These are phyloP conservation scores for Malbranchea cinnamomea DNA, from an alignment of 2,329 filamentous ascomycete species.

Conservation along the genomic window DNA sequence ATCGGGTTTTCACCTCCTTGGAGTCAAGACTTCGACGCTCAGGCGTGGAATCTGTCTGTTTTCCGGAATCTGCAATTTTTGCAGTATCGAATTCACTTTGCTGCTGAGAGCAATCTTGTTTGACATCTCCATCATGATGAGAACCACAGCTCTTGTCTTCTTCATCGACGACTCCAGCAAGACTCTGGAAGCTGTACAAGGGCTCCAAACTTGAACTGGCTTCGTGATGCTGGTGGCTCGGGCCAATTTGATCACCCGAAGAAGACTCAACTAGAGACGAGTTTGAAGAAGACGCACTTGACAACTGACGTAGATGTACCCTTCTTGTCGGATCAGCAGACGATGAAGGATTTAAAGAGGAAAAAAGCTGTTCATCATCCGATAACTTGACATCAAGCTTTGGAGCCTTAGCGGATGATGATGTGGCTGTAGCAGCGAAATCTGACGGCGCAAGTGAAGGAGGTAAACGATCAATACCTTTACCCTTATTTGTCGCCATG, in stretches of 20 bases:
- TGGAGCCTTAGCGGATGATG: slow-evolving; percentile 5
- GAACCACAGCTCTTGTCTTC: slow-evolving; percentile 30
- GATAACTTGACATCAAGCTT: slow-evolving; percentile 21
- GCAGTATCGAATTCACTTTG: too few species aligned
- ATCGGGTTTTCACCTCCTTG: slow-evolving; percentile 7
- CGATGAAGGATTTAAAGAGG: slow-evolving; percentile 29
- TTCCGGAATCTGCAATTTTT: too few species aligned
- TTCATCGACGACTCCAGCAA: slow-evolving; percentile 69
- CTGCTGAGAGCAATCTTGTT: too few species aligned
- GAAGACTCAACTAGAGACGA: slow-evolving; percentile 59
- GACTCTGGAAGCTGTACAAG: slow-evolving; percentile 81
- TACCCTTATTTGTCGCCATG: slow-evolving; percentile 44
- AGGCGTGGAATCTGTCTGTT: too few species aligned
- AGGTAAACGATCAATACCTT: slow-evolving; percentile 46
- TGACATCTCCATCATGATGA: too few species aligned
- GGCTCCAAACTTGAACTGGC: slow-evolving; percentile 48
- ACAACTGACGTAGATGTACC: slow-evolving; percentile 67
- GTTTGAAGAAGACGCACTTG: slow-evolving; percentile 68
- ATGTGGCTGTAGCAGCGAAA: too few species aligned
- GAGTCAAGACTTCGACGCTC: too few species aligned
- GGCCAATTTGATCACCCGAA: slow-evolving; percentile 24
- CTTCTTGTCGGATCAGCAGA: slow-evolving; percentile 41
- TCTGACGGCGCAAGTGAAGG: too few species aligned
- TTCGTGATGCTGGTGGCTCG: slow-evolving; percentile 36
- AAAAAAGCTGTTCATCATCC: slow-evolving; percentile 11